Base-by-base conservation (phyloP, 163 green algal genomes). In the Trebouxiophyceae sp. region DNA sequence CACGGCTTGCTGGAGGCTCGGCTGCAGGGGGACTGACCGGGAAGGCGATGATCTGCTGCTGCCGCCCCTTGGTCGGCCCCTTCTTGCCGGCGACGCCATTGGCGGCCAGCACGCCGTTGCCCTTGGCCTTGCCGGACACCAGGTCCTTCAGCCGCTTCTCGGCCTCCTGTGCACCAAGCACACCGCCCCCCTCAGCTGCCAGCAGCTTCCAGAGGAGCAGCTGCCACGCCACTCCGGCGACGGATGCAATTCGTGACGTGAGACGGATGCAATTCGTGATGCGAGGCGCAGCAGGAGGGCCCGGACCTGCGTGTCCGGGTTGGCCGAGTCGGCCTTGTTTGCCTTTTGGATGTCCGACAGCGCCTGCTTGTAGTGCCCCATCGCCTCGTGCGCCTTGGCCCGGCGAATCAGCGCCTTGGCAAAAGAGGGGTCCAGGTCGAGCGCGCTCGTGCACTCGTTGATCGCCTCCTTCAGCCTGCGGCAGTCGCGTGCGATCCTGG, bases 401-500 rank as follows among this genome's bases (percentile, higher is more conserved):
- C 89, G 70, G 54, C 82, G 74, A 50, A 84, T 70, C 46, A 91
- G 72, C 22, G 88, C 86, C 66, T 85, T 86, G 60, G 65, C 60
- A 45, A 70, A 81, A 47, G 46, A 66, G 3, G 86, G 86, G 33
- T 73, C 31, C 4, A 73, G 45, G 32, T 85, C 70, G 45, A 96
- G 82, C 20, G 87, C 87, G 7, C 60, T 64, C 32, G 72, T 79
- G 76, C 87, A 95, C 68, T 93, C 86, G 45, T 83, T 84, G 16
- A 88, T 78, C 0, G 89, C 88, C 23, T 96, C 87, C 71, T 95
- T 92, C 72, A 80, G 88, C 65, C 86, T 82, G 67, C 55, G 23
- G 5, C n/a, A n/a, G n/a, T n/a, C n/a, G n/a, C n/a, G n/a, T n/a
- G n/a, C n/a, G n/a, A n/a, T n/a, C n/a, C n/a, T n/a, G n/a, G n/a